Evolutionary conservation across 108 stramenopile species (phyloP).

Genomic region (Schizochytrium sp.): DNA sequence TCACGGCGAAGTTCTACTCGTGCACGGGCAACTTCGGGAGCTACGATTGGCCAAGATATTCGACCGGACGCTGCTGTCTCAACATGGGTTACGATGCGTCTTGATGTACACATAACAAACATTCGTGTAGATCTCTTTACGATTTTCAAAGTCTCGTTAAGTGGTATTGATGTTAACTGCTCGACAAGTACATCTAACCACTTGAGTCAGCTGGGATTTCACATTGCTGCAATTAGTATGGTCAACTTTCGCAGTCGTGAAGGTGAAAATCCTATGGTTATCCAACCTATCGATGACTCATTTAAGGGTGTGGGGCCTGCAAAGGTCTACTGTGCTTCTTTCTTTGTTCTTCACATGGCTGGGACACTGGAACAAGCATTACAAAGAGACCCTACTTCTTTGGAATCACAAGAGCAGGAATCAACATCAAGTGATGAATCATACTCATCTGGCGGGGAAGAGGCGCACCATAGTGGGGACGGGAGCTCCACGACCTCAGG

Average conservation of each 20-base stretch:
- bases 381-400: neutral
- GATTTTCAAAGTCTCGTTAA: neutral
- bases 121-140: conserved; percentile 10
- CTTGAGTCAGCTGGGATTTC: neutral
- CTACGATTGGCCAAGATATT: neutral
- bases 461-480: too few relatives aligned
- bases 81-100: conserved; percentile 6
- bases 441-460: too few relatives aligned
- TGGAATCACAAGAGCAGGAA: too few relatives aligned
- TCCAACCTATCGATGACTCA: neutral
- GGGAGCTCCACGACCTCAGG: too few relatives aligned
- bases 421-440: too few relatives aligned
- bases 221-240: neutral
- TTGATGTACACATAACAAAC: conserved; percentile 9
- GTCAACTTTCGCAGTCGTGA: neutral
- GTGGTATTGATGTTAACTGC: conserved; percentile 4
- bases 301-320: neutral
- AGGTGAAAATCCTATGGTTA: neutral
- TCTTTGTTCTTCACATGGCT: neutral
- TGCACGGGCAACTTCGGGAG: too few relatives aligned
- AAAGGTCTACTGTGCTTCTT: neutral
- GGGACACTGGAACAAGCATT: neutral
- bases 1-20: too few relatives aligned
- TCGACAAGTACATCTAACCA: neutral
- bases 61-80: neutral